Evolutionary conservation across 306 rosid genomes (phyloP), one percentile per base, ranked within the genome.

Genomic region (Pyrus betulifolia): DNA sequence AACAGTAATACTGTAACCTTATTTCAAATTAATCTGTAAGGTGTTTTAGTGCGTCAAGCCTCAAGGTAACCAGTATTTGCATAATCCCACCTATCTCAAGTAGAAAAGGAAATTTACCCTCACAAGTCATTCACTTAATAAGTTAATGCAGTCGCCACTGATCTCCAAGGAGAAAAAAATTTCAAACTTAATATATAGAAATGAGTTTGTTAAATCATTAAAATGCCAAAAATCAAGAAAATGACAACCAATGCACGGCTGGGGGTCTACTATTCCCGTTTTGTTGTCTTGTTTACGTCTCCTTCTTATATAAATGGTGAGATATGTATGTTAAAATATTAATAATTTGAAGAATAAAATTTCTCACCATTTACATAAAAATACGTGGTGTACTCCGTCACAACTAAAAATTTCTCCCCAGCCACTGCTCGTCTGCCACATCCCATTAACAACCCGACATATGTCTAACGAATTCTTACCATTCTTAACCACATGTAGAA

Each of bases 31-130:
- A 35, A 35, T 35, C 97, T 49, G 97, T 86, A 74, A 92, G 96
- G 84, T 95, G 97, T 85, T 90, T 92, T 71, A 95, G 90, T 40
- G 99, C 97, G 84, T 92, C 97, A 71, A 95, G 99, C 97, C 82
- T 89, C 97, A 71, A 95, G 86, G 86, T 92, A 95, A 62, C 97
- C 97, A 45, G 89, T 30, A 81, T 90, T 95, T 61, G 99, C 82
- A 78, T 92, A 95, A 78, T 90, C 97, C 98, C 98, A 92, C 98
- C 97, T 95, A 81, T 79, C 82, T 78, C 74, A 73, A 67, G 69
- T 10, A 84, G 64, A 87, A 82, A 75, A 55, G 42, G 28, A 54
- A 76, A 60, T 23, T 63, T 42, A 33, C 42, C 31, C 40, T 10
- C 69, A 60, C 42, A 27, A 74, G 12, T 25, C 42, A 17, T 25